Conservation (phyloP, 2,329 filamentous ascomycete species). For the Phaeoacremonium minimum region DNA sequence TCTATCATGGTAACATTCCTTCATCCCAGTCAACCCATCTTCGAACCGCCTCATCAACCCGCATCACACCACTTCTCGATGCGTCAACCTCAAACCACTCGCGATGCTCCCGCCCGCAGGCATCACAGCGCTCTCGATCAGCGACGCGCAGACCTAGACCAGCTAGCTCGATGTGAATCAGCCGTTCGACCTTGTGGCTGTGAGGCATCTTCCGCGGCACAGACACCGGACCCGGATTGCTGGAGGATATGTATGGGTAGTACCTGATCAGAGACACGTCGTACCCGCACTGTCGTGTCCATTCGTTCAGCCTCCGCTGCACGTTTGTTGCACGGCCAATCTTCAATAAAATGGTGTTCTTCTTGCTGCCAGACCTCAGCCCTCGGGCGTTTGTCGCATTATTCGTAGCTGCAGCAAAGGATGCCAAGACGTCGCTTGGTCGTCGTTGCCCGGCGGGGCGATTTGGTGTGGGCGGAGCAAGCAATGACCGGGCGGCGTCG, state of each 20-base stretch:
- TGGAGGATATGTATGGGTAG: constrained; percentile 72
- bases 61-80: constrained; percentile 8
- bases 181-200: constrained; percentile 79
- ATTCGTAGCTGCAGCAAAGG: constrained; percentile 35
- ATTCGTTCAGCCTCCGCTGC: constrained; percentile 85
- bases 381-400: constrained; percentile 6
- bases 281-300: constrained; percentile 90
- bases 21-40: constrained; percentile 87
- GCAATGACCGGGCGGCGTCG: constrained; percentile 56
- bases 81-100: constrained; percentile 91
- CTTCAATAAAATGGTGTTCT: constrained; percentile 64
- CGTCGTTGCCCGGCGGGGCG: constrained; percentile 33
- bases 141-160: constrained; percentile 50
- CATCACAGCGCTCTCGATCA: constrained; percentile 57
- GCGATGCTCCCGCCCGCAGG: constrained; percentile 79
- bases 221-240: constrained; percentile 16
- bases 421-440: constrained; percentile 50
- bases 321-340: constrained; percentile 75
- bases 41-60: constrained; percentile 64
- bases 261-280: constrained; percentile 82
- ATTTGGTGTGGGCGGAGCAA: constrained; percentile 38
- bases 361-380: constrained; percentile 16
- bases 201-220: constrained; percentile 72
- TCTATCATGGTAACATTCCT: constrained; percentile 11
- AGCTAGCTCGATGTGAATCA: constrained; percentile 87